Percentiles rank a stretch among this genome's conserved stretches.
Evolutionary conservation across 495 filamentous ascomycete species (phyloP).

Genomic region (Neurospora sp.): DNA sequence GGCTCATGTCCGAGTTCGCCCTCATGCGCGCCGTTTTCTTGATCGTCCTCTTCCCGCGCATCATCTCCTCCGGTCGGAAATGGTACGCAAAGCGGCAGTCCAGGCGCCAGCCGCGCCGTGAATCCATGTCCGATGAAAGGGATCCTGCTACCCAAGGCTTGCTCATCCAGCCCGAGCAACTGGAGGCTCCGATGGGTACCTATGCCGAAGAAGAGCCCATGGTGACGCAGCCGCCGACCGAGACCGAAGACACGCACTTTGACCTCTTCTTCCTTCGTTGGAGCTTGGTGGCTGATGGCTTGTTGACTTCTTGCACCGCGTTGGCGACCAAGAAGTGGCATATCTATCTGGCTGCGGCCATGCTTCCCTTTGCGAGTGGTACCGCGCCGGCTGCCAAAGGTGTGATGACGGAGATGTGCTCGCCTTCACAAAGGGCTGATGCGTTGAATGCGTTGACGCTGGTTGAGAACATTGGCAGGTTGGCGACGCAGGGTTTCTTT

Average conservation of each 20-base stretch:
- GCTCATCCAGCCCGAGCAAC: slow-evolving; percentile 21
- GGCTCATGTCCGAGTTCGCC: slow-evolving; percentile 41
- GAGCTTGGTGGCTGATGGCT: slow-evolving; percentile 42
- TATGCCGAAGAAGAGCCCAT: slow-evolving; percentile 36
- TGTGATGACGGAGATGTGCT: slow-evolving; percentile 46
- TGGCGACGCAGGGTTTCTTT: slow-evolving; percentile 43
- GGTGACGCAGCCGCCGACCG: slow-evolving; percentile 8
- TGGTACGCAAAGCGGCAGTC: slow-evolving; percentile 26
- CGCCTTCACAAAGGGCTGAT: slow-evolving; percentile 35
- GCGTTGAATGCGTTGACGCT: slow-evolving; percentile 47
- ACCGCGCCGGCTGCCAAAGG: slow-evolving; percentile 48
- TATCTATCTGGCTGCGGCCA: slow-evolving; percentile 40
- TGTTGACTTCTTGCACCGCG: slow-evolving; percentile 39
- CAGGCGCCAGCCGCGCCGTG: background rate
- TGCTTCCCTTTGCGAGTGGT: slow-evolving; percentile 46
- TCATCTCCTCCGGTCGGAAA: slow-evolving; percentile 38
- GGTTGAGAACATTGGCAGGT: slow-evolving; percentile 43
- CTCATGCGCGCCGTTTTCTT: slow-evolving; percentile 45
- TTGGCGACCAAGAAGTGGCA: slow-evolving; percentile 44
- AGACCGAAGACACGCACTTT: slow-evolving; percentile 35
- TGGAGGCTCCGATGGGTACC: slow-evolving; percentile 29
- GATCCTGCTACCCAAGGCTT: slow-evolving; percentile 11
- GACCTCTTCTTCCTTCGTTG: slow-evolving; percentile 45
- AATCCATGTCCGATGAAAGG: background rate
- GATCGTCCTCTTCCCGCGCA: slow-evolving; percentile 43